Base-by-base conservation (phyloP, 2,329 filamentous ascomycete genomes). In the Pyrenochaeta sp. region DNA sequence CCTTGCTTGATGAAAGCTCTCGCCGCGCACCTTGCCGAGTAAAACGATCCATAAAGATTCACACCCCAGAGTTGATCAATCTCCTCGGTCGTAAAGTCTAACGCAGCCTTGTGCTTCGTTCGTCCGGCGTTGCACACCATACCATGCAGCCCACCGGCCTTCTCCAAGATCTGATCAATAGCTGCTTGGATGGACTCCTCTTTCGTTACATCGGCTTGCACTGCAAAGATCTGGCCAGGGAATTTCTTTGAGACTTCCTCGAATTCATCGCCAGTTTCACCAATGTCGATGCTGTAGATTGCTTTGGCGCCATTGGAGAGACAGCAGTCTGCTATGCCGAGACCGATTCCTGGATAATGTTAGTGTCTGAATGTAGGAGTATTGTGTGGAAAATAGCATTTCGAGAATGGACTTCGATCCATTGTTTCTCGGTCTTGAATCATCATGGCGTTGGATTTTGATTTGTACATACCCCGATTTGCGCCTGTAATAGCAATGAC, bases 121-220 rank as follows among this genome's bases (percentile, higher is more conserved):
- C 78, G 69, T 12, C 81, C 81, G 0, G 81, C 81, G 53, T 84
- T 83, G 20, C 75, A 77, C 2, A 83, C 79, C 71, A 84, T 79
- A 4, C 80, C 81, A 50, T 83, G 78, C 7, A 83, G 56, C 0
- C 71, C 76, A 4, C 80, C 81, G 0, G 71, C 72, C 45, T 81
- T 73, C 9, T 62, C 61, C 2, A 83, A 60, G 7, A 83, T 79
- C 45, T 72, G 66, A 49, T 82, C 79, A 0, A 83, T 68, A 2
- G 79, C 80, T 2, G 71, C 69, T 2, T 75, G 74, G 36, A 82
- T 76, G n/a, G 67, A 79, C 1, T 68, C 69, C 61, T 83, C 79
- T 21, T 79, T 73, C 0, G 81, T 82, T 1, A 83, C 78, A 57
- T 83, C 77, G 6, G 78, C 80, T 48, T 73, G 71, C 6, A 82